A percentile compares a stretch with the other conserved stretches of the same genome.
phyloP scores from a whole-genome alignment of 371 early-diverging fungal species.

The Phascolomyces articulosus region DNA sequence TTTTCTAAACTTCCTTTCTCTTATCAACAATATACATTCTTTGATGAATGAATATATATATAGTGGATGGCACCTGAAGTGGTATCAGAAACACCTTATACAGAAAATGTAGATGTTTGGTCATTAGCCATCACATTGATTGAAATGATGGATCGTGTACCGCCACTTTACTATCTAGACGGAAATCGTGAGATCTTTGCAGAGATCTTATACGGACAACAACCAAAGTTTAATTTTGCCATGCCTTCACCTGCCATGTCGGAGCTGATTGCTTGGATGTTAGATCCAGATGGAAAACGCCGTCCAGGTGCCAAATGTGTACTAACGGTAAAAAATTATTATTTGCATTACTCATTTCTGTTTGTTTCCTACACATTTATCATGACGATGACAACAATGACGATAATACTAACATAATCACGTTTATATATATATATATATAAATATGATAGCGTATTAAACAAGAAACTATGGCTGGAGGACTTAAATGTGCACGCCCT shows the following conservation, averaged over 20 bases:
- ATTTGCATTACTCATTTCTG: too few species aligned
- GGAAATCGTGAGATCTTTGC: conserved; percentile 45
- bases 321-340: conserved; percentile 40
- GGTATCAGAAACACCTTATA: conserved; percentile 41
- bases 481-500: conserved; percentile 39
- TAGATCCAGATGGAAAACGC: conserved; percentile 33
- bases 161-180: conserved; percentile 53
- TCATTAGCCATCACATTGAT: conserved; percentile 53
- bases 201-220: conserved; percentile 46
- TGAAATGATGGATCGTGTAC: conserved; percentile 60
- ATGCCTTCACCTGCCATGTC: conserved; percentile 37
- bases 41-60: too few species aligned
- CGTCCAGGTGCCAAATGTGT: conserved; percentile 47
- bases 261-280: conserved; percentile 44
- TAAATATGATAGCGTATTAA: conserved; percentile 27
- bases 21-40: too few species aligned
- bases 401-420: neutral
- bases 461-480: conserved; percentile 27
- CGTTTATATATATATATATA: neutral
- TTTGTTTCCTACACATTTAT: neutral
- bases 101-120: conserved; percentile 54
- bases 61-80: conserved; percentile 63
- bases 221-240: conserved; percentile 48
- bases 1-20: neutral
- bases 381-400: too few species aligned